These are phyloP conservation scores for Mycena galopus DNA, from an alignment of 768 basidiomycete genomes.

Conservation along the genomic window DNA sequence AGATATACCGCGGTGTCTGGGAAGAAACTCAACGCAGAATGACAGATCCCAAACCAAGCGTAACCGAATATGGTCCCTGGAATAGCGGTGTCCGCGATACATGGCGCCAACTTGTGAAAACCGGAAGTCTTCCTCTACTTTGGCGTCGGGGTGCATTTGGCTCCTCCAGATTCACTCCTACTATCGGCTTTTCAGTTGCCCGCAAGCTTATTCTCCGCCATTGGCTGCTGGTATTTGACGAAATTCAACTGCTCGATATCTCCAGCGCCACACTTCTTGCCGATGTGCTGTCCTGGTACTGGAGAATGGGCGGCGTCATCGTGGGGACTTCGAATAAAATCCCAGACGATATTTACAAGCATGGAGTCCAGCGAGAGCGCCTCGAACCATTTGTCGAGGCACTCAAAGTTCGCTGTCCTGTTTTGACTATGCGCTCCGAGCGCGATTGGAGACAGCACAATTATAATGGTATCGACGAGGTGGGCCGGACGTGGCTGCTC, in stretches of 20 bases:
- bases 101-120: constrained; percentile 48
- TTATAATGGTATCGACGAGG: constrained; percentile 32
- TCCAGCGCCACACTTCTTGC: constrained; percentile 66
- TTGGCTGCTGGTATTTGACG: constrained; percentile 69
- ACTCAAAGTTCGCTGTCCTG: constrained; percentile 65
- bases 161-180: constrained; percentile 45
- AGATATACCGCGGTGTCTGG: constrained; percentile 68
- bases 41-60: constrained; percentile 29
- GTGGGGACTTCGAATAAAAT: constrained; percentile 64
- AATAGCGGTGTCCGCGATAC: constrained; percentile 41
- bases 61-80: constrained; percentile 42
- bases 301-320: constrained; percentile 72
- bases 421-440: constrained; percentile 58
- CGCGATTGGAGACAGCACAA: constrained; percentile 58
- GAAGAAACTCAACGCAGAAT: constrained; percentile 60
- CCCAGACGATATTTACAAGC: constrained; percentile 67
- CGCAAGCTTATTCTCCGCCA: constrained; percentile 58
- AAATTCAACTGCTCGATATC: constrained; percentile 72
- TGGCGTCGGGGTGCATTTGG: constrained; percentile 41
- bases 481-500: constrained; percentile 49
- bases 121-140: constrained; percentile 43
- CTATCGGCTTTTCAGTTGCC: constrained; percentile 61
- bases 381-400: constrained; percentile 70
- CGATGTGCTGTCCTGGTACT: constrained; percentile 71
- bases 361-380: constrained; percentile 68